Conservation (phyloP, 2,329 filamentous ascomycete genomes). For the Clonostachys rosea region DNA sequence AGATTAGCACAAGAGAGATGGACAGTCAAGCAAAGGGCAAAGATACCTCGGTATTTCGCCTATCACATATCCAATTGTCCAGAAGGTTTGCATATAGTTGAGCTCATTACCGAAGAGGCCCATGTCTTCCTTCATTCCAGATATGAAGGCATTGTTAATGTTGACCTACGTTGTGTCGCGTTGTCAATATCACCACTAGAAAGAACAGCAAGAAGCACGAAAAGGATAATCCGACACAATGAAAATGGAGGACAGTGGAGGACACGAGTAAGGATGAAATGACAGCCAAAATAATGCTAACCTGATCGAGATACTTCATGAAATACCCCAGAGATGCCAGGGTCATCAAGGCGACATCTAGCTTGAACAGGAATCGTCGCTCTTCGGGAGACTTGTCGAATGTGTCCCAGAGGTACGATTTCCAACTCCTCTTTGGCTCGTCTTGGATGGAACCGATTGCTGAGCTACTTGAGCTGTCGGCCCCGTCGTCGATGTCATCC, state of each 20-base stretch:
- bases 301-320: slow-evolving; percentile 28
- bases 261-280: slow-evolving; percentile 14
- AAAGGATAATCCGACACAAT: too few relatives aligned
- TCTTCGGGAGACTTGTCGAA: slow-evolving; percentile 35
- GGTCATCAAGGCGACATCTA: slow-evolving; percentile 31
- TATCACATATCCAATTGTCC: slow-evolving; percentile 57
- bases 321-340: slow-evolving; percentile 29
- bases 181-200: background rate
- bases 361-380: slow-evolving; percentile 31
- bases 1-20: background rate
- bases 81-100: slow-evolving; percentile 48
- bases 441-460: slow-evolving; percentile 15
- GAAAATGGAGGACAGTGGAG: background rate
- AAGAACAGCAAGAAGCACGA: too few relatives aligned
- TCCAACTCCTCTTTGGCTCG: slow-evolving; percentile 33
- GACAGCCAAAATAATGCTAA: background rate
- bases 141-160: slow-evolving; percentile 35
- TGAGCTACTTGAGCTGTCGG: slow-evolving; percentile 3
- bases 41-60: slow-evolving; percentile 24
- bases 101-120: slow-evolving; percentile 40
- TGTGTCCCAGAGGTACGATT: slow-evolving; percentile 43
- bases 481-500: too few relatives aligned
- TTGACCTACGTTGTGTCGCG: slow-evolving; percentile 9
- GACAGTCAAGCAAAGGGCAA: fast-evolving
- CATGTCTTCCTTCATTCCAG: slow-evolving; percentile 38